Percentiles rank a stretch among this genome's conserved stretches.
Conservation (phyloP, 305 asterid genomes). For the Fraxinus greggii region DNA sequence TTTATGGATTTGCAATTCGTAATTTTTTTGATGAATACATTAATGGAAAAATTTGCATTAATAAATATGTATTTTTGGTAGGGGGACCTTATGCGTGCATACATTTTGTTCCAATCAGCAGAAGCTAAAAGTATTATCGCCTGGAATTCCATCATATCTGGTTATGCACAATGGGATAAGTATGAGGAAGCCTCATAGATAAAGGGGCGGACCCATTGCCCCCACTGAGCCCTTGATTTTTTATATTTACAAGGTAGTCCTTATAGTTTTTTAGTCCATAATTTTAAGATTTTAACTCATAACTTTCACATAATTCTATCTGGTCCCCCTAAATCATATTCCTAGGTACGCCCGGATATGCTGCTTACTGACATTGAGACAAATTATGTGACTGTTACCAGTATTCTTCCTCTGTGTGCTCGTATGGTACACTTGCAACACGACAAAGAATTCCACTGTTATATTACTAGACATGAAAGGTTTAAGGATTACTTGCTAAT, state of each 20-base stretch:
- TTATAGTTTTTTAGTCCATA: too few species aligned
- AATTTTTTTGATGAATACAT: slow-evolving; percentile 39
- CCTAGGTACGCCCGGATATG: too few species aligned
- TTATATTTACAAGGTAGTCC: slow-evolving; percentile 58
- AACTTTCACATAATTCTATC: too few species aligned
- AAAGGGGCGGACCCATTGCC: too few species aligned
- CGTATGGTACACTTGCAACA: slow-evolving; percentile 70
- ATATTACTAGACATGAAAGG: slow-evolving; percentile 49
- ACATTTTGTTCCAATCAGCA: slow-evolving; percentile 45
- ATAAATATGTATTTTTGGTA: slow-evolving; percentile 72
- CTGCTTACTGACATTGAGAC: slow-evolving; percentile 49
- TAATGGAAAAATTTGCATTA: slow-evolving; percentile 59
- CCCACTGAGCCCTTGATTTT: too few species aligned
- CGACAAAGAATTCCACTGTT: slow-evolving; percentile 79
- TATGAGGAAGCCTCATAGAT: slow-evolving; percentile 70
- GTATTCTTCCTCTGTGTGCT: slow-evolving; percentile 79
- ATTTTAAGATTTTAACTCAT: too few species aligned
- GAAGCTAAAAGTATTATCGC: slow-evolving; percentile 46
- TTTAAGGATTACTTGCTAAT: slow-evolving; percentile 46
- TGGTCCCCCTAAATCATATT: too few species aligned
- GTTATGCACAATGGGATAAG: slow-evolving; percentile 54
- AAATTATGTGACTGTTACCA: slow-evolving; percentile 68
- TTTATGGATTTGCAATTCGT: slow-evolving; percentile 72
- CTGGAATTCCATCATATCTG: slow-evolving; percentile 84
- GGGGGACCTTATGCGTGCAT: slow-evolving; percentile 58